phyloP scores from a whole-genome alignment of 371 early-diverging fungal genomes.

The Saksenaea vasiformis region DNA sequence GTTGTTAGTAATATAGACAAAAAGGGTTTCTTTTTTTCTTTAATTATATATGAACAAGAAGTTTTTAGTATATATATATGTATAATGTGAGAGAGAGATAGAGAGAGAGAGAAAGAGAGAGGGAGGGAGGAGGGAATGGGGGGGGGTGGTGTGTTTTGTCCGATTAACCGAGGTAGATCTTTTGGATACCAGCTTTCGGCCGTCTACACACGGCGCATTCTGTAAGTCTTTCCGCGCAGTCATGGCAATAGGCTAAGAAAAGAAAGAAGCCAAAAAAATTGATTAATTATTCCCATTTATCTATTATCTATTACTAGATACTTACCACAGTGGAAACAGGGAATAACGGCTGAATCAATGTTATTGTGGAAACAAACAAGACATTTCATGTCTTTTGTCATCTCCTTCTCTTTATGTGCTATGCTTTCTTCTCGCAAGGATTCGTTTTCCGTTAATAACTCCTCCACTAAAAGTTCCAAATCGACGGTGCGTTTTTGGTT shows the following conservation, averaged over 20 bases:
- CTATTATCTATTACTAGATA: not conserved
- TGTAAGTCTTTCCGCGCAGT: slow-evolving; percentile 30
- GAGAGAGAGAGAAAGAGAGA: not conserved
- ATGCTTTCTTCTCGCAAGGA: not conserved
- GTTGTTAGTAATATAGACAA: not conserved
- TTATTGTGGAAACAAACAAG: slow-evolving; percentile 34
- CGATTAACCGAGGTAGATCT: slow-evolving; percentile 27
- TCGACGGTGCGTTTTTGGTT: not conserved
- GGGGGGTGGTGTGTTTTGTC: too few species aligned
- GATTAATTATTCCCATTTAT: too few species aligned
- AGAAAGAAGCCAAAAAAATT: too few species aligned
- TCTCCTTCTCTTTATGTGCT: not conserved
- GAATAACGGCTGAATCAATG: slow-evolving; percentile 33
- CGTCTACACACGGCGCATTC: slow-evolving; percentile 46
- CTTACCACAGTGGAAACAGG: slow-evolving; percentile 48
- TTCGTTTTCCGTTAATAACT: not conserved
- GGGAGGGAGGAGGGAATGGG: too few species aligned
- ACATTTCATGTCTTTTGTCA: slow-evolving; percentile 23
- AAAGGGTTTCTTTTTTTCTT: not conserved
- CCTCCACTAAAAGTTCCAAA: not conserved
- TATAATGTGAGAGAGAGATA: not conserved
- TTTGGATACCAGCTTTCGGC: slow-evolving; percentile 25
- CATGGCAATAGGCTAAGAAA: slow-evolving; percentile 37
- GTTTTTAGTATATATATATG: not conserved
- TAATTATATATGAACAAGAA: not conserved